phyloP scores from a whole-genome alignment of 2,329 filamentous ascomycete species.

The Graphilbum fragrans region DNA sequence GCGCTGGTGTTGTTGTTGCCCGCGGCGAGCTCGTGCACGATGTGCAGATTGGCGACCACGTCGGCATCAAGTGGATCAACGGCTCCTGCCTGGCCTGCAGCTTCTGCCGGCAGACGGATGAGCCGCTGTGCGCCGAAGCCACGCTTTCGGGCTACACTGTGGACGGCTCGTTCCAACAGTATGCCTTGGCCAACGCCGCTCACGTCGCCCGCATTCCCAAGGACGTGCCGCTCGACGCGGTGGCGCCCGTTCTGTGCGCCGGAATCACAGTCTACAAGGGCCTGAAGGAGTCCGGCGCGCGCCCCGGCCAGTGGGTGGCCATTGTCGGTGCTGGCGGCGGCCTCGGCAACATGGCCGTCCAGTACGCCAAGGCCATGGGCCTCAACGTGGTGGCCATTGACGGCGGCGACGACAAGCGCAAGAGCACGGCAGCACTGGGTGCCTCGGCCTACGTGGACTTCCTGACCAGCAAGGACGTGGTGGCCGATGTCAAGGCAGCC shows the following conservation, averaged over 20 bases:
- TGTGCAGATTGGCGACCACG: conserved; percentile 71
- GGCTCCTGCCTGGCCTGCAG: conserved; percentile 72
- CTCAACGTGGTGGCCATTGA: conserved; percentile 29
- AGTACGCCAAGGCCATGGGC: conserved; percentile 33
- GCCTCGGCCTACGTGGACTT: conserved; percentile 73
- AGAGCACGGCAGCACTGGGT: conserved; percentile 55
- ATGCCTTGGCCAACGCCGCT: conserved; percentile 74
- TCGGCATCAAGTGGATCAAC: conserved; percentile 89
- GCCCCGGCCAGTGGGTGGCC: conserved; percentile 25
- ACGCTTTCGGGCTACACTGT: conserved; percentile 83
- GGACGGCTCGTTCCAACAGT: conserved; percentile 89
- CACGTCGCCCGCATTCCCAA: conserved; percentile 77
- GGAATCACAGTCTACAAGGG: conserved; percentile 32
- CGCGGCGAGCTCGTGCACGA: conserved; percentile 63
- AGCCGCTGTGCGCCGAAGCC: conserved; percentile 68
- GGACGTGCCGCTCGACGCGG: conserved; percentile 60
- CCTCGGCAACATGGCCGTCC: conserved; percentile 31
- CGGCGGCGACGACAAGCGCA: conserved; percentile 35
- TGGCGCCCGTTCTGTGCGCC: conserved; percentile 40
- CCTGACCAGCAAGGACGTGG: conserved; percentile 58
- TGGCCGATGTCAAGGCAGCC: conserved; percentile 71
- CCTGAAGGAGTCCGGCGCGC: conserved; percentile 22
- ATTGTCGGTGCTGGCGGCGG: conserved; percentile 37
- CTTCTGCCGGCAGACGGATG: conserved; percentile 71
- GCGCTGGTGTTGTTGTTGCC: conserved; percentile 78